Evolutionary conservation across 768 basidiomycete genomes (phyloP).

Genomic region (Lentinula aciculospora): DNA sequence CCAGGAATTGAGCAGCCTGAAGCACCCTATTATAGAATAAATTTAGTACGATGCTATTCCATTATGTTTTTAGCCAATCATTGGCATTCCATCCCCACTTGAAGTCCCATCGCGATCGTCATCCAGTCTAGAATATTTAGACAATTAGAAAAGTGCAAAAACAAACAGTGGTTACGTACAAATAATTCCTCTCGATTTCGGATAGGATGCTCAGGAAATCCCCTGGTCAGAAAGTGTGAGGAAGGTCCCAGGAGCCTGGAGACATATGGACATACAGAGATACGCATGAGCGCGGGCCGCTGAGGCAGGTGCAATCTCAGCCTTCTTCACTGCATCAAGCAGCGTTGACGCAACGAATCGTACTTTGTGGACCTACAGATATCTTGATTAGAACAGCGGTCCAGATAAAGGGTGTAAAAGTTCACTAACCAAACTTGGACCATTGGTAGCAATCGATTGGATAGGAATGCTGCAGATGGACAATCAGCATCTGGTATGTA

Average conservation of each 20-base stretch:
- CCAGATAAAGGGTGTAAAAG: neutral
- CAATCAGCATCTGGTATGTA: constrained; percentile 6
- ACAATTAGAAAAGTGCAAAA: constrained; percentile 6
- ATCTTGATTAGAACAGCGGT: neutral
- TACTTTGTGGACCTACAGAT: constrained; percentile 77
- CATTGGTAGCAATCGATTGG: constrained; percentile 87
- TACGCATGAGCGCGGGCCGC: constrained; percentile 85
- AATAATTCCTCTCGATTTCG: constrained; percentile 88
- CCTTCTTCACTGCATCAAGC: constrained; percentile 77
- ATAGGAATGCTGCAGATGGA: constrained; percentile 67
- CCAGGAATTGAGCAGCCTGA: neutral
- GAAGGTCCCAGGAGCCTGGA: neutral
- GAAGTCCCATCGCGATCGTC: constrained; percentile 64
- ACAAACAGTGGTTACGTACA: constrained; percentile 38
- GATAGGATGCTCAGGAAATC: constrained; percentile 89
- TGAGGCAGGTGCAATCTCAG: constrained; percentile 71
- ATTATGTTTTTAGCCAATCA: constrained; percentile 11
- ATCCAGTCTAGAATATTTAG: constrained; percentile 42
- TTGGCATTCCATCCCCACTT: constrained; percentile 47
- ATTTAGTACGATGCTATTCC: neutral
- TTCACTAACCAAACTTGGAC: constrained; percentile 65
- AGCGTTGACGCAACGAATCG: constrained; percentile 90
- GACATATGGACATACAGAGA: constrained; percentile 52
- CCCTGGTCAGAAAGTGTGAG: constrained; percentile 40
- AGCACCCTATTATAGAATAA: neutral